Conservation (phyloP, 805 yeast species). For the Myxozyma sirexii region DNA sequence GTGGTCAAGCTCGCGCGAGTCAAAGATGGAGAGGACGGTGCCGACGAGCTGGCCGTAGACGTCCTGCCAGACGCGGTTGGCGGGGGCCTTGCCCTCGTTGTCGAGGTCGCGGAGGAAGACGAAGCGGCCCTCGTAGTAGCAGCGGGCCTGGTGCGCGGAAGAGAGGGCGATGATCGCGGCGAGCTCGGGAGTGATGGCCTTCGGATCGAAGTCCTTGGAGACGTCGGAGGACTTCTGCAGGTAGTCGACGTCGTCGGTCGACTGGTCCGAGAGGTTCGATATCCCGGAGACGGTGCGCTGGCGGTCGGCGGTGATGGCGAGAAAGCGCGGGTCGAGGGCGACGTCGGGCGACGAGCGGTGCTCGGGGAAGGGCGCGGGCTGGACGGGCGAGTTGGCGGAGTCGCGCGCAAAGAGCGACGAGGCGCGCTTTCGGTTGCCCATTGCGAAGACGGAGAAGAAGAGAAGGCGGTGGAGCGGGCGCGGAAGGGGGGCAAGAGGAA, state of each 20-base stretch:
- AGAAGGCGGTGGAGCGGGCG: background rate
- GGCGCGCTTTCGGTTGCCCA: constrained; percentile 10
- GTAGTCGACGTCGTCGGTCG: constrained; percentile 6
- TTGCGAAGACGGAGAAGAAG: background rate
- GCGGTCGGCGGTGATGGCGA: constrained; percentile 11
- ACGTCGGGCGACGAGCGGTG: background rate
- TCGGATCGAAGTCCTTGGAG: constrained; percentile 32
- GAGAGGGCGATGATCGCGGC: constrained; percentile 71
- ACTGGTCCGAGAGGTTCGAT: constrained; percentile 4
- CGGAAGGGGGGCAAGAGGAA: background rate
- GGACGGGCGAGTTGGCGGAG: constrained; percentile 6
- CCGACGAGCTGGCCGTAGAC: constrained; percentile 92
- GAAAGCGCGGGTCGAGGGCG: constrained; percentile 13
- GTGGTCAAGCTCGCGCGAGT: constrained; percentile 54
- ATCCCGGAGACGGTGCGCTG: constrained; percentile 7
- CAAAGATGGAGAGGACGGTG: constrained; percentile 91
- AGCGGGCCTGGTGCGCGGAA: constrained; percentile 68
- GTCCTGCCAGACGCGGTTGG: constrained; percentile 84
- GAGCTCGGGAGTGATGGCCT: constrained; percentile 61
- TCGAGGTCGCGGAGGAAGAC: constrained; percentile 47
- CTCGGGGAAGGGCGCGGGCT: constrained; percentile 1
- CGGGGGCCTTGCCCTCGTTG: constrained; percentile 79
- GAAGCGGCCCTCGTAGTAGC: constrained; percentile 60
- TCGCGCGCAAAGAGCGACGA: constrained; percentile 9
- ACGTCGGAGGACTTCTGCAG: background rate